phyloP scores from a whole-genome alignment of 176 grass and related monocot species.

The Zizania latifolia region DNA sequence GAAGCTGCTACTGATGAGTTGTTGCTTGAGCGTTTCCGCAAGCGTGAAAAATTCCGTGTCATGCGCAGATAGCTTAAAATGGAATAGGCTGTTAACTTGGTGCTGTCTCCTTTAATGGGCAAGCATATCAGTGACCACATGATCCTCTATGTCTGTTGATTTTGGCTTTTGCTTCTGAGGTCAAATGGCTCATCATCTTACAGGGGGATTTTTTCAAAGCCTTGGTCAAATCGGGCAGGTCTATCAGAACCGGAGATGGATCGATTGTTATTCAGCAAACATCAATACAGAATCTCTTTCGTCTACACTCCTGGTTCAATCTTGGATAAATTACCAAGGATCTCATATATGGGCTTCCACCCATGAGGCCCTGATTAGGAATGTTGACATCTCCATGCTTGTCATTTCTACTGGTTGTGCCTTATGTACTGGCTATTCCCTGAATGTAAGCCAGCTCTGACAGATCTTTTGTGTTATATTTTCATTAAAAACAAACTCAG shows the following conservation, averaged over 20 bases:
- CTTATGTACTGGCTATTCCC: not conserved
- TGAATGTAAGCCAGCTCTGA: not conserved
- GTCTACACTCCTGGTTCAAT: not conserved
- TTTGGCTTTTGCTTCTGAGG: not conserved
- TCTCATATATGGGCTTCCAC: not conserved
- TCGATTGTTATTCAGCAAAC: not conserved
- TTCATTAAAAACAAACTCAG: not conserved
- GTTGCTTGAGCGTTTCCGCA: conserved; percentile 73
- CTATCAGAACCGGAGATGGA: not conserved
- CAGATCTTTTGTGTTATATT: not conserved
- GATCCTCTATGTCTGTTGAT: not conserved
- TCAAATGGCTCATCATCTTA: not conserved
- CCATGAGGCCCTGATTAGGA: not conserved
- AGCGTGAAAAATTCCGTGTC: conserved; percentile 65
- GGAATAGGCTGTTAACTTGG: not conserved
- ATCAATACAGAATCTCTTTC: not conserved
- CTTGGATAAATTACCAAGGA: not conserved
- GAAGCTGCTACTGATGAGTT: conserved; percentile 75
- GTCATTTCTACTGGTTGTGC: not conserved
- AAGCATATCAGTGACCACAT: conserved; percentile 4
- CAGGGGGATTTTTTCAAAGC: not conserved
- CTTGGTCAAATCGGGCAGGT: not conserved
- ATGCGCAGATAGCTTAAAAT: conserved; percentile 49
- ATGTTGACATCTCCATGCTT: not conserved
- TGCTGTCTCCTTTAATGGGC: not conserved